Base-by-base conservation (phyloP, 371 early-diverging fungal genomes). In the Conidiobolus incongruus region DNA sequence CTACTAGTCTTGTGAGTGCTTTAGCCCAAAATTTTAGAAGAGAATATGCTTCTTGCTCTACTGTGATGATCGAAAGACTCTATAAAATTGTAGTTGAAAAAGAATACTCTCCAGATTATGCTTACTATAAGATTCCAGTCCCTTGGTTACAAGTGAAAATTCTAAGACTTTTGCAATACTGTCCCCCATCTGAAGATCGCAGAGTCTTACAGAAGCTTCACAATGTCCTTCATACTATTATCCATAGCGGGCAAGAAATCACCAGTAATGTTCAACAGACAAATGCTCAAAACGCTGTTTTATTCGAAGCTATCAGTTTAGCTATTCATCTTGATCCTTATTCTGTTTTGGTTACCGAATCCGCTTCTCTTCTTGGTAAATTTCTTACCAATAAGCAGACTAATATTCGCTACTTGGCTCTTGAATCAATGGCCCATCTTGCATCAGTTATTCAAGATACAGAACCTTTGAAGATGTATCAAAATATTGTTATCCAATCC, bases 71-170 rank as follows among this genome's bases (percentile, higher is more conserved):
- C 29, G 59, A 68, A 26, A 58, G 85, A 31, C 62, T 96, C 32
- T 72, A 82, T 46, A 76, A 72, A 62, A 70, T 94, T 50, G 63
- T 91, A n/a, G 60, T 88, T 21, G 83, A 87, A 22, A 67, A 73
- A 41, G 88, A 87, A 36, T 87, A 70, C 54, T 62, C 77, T 3
- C 41, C 68, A 11, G 90, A 92, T 49, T 86, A 93, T 53, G 68
- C 85, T 20, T 96, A 96, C 64, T 95, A 96, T 63, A 87, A 86
- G 54, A 86, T 94, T 26, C 90, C 95, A 0, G 80, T 77, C 28
- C 97, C 97, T 37, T 96, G 97, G 97, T 66, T 96, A 32, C 93
- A 93, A 58, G 80, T 93, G 50, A 93, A 91, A 54, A 71, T 94
- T 20, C 63, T 96, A 38, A 72, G 90, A 30, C 66, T 94, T 21